Conservation (phyloP, 2,329 filamentous ascomycete genomes). For the Botrytis galanthina region DNA sequence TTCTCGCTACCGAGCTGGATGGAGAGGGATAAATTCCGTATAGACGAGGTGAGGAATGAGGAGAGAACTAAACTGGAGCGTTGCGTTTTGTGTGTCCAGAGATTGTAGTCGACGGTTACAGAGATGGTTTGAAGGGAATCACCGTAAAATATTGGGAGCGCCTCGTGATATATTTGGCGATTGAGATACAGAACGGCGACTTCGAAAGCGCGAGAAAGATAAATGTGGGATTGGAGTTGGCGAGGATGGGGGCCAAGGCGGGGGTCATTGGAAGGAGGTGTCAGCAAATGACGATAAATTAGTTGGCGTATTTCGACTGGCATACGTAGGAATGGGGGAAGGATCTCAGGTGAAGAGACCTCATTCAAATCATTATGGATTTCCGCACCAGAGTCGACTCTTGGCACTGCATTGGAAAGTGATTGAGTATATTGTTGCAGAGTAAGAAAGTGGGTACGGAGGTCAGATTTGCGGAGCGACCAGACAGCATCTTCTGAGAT, state of each 20-base stretch:
- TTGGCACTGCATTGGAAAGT: conserved; percentile 18
- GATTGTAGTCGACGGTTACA: conserved; percentile 32
- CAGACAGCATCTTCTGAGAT: conserved; percentile 32
- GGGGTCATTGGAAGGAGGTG: conserved; percentile 23
- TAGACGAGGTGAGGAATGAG: conserved; percentile 28
- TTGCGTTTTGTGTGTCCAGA: conserved; percentile 34
- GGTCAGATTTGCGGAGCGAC: conserved; percentile 30
- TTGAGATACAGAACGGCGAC: conserved; percentile 29
- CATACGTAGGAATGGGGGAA: conserved; percentile 28
- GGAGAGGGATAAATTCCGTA: conserved; percentile 31
- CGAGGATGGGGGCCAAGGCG: conserved; percentile 33
- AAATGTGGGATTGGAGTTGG: conserved; percentile 33
- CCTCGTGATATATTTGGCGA: conserved; percentile 32
- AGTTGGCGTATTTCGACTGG: conserved; percentile 32
- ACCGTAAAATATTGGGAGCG: conserved; percentile 34
- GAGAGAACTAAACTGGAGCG: conserved; percentile 31
- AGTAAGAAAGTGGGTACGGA: conserved; percentile 30
- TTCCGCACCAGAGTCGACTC: conserved; percentile 12
- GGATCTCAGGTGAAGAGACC: neutral
- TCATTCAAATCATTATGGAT: neutral
- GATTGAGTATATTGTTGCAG: conserved; percentile 31
- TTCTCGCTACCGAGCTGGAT: conserved; percentile 35
- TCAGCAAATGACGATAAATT: conserved; percentile 29
- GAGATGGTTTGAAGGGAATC: conserved; percentile 26
- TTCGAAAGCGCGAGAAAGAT: conserved; percentile 31